Percentiles rank a stretch among this genome's conserved stretches.
These are phyloP conservation scores for Pseudogymnoascus sp. DNA, from an alignment of 2,329 filamentous ascomycete species.

Conservation along the genomic window DNA sequence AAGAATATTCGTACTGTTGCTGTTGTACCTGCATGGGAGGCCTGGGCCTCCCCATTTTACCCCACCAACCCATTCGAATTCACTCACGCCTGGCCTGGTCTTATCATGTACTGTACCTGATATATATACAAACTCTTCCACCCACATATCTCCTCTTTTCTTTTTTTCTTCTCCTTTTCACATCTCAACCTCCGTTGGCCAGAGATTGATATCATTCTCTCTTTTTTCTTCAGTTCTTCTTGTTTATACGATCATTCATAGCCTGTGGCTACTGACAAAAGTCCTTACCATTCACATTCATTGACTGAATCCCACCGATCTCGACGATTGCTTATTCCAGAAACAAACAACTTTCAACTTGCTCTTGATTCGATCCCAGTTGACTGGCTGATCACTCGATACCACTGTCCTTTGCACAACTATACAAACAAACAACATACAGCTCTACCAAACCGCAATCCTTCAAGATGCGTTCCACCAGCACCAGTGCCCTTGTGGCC, in stretches of 20 bases:
- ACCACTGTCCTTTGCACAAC: constrained; percentile 7
- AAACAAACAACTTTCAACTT: constrained; percentile 9
- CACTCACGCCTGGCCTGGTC: background rate
- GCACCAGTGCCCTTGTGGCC: constrained; percentile 6
- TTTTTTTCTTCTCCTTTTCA: background rate
- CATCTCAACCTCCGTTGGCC: constrained; percentile 5
- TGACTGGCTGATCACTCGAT: constrained; percentile 5
- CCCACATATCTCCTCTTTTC: background rate
- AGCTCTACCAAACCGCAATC: background rate
- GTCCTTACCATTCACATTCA: constrained; percentile 1
- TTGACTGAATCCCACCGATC: constrained; percentile 4
- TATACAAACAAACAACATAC: background rate
- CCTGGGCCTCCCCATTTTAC: background rate
- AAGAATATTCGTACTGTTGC: background rate
- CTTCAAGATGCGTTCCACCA: constrained; percentile 12
- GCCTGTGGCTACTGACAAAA: constrained; percentile 9
- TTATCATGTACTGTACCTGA: background rate
- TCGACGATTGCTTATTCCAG: constrained; percentile 1
- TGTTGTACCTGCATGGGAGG: background rate
- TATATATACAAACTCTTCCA: background rate
- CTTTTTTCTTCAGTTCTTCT: background rate
- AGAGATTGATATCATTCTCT: background rate
- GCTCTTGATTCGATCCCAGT: constrained; percentile 9
- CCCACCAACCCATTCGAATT: constrained; percentile 4
- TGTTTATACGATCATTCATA: background rate